phyloP scores from a whole-genome alignment of 2,329 filamentous ascomycete genomes.

The Thielaviopsis ethacetica region DNA sequence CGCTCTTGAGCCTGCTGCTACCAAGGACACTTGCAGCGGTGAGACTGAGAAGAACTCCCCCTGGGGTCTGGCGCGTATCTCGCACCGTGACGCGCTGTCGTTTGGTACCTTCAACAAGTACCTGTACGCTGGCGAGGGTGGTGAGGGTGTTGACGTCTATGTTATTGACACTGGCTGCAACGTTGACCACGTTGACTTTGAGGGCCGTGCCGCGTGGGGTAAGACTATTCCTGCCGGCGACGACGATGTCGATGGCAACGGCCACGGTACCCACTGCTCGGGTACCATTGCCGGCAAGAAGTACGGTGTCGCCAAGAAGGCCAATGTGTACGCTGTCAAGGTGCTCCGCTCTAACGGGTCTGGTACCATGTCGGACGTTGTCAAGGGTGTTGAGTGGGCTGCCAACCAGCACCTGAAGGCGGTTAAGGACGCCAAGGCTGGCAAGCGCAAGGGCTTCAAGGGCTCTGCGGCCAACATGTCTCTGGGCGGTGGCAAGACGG shows the following conservation, averaged over 20 bases:
- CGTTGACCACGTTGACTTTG: constrained; percentile 85
- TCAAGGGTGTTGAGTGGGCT: constrained; percentile 95
- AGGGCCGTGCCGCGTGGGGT: constrained; percentile 89
- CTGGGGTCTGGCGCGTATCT: constrained; percentile 98
- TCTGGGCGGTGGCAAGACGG: constrained; percentile 92
- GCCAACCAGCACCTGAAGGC: constrained; percentile 64
- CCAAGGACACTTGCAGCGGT: constrained; percentile 29
- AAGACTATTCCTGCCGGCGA: constrained; percentile 84
- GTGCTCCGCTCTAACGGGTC: constrained; percentile 94
- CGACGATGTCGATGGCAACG: constrained; percentile 84
- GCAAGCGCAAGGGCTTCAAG: constrained; percentile 95
- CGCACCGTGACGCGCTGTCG: constrained; percentile 71
- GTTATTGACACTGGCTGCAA: constrained; percentile 98
- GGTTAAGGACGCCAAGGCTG: constrained; percentile 62
- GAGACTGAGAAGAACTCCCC: constrained; percentile 80
- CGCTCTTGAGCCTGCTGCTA: constrained; percentile 43
- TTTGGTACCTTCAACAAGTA: constrained; percentile 98
- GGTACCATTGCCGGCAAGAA: constrained; percentile 96
- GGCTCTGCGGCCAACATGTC: constrained; percentile 99
- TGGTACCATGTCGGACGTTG: constrained; percentile 95
- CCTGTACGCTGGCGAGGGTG: constrained; percentile 73
- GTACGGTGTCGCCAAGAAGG: constrained; percentile 99
- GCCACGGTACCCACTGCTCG: constrained; percentile 98
- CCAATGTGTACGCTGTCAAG: constrained; percentile 92
- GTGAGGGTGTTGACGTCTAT: constrained; percentile 96